These are phyloP conservation scores for Coffea humblotiana DNA, from an alignment of 305 asterid genomes.

Conservation along the genomic window DNA sequence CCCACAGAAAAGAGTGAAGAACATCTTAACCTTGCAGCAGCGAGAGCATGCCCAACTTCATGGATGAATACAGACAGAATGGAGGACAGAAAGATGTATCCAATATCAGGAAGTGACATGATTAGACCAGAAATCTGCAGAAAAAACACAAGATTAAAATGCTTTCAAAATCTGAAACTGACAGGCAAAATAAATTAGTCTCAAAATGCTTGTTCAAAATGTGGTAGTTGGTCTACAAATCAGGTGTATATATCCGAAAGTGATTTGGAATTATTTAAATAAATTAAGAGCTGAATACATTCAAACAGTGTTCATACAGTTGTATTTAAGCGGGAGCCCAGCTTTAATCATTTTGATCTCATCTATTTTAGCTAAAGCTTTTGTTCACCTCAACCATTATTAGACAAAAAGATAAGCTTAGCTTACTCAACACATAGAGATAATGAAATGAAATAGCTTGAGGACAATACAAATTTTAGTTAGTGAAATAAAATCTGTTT, in stretches of 20 bases:
- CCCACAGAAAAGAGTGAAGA: slow-evolving; percentile 18
- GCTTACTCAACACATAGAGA: neutral
- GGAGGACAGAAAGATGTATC: slow-evolving; percentile 65
- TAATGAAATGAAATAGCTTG: slow-evolving; percentile 1
- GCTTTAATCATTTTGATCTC: neutral
- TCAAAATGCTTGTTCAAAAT: neutral
- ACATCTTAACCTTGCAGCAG: slow-evolving; percentile 85
- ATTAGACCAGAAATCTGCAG: slow-evolving; percentile 55
- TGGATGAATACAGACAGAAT: slow-evolving; percentile 61
- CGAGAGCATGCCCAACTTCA: slow-evolving; percentile 89
- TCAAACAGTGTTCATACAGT: neutral
- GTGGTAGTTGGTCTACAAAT: neutral
- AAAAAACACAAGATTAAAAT: slow-evolving; percentile 8
- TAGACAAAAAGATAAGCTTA: neutral
- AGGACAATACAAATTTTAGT: neutral
- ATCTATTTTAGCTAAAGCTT: neutral
- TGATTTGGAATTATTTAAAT: neutral
- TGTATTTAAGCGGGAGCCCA: neutral
- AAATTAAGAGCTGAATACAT: neutral
- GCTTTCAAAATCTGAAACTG: neutral
- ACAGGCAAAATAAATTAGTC: neutral
- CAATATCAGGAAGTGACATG: slow-evolving; percentile 56
- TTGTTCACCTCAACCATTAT: neutral
- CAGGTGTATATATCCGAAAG: neutral
- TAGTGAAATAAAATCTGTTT: neutral